A percentile compares a stretch with the other conserved stretches of the same genome.
phyloP scores from a whole-genome alignment of 768 basidiomycete genomes.

The Lactarius sp. region DNA sequence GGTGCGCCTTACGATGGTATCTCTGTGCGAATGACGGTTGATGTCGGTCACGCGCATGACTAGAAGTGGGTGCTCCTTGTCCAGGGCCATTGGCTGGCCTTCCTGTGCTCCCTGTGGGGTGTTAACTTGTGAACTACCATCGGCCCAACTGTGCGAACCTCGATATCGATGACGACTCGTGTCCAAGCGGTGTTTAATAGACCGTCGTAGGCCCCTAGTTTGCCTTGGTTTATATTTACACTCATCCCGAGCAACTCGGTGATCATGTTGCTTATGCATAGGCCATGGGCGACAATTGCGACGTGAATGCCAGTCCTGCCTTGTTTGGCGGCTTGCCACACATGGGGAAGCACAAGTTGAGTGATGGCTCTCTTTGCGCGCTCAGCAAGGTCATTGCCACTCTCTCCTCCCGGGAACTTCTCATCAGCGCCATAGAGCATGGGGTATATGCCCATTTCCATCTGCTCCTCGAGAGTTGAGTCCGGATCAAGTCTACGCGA shows the following conservation, averaged over 20 bases:
- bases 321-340: slow-evolving; percentile 41
- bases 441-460: slow-evolving; percentile 51
- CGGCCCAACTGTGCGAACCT: slow-evolving; percentile 33
- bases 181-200: slow-evolving; percentile 71
- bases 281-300: slow-evolving; percentile 70
- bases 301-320: slow-evolving; percentile 44
- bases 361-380: slow-evolving; percentile 51
- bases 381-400: slow-evolving; percentile 52
- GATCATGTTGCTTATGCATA: slow-evolving; percentile 54
- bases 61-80: slow-evolving; percentile 34
- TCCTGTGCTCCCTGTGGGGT: slow-evolving; percentile 30
- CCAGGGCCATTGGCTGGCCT: slow-evolving; percentile 27
- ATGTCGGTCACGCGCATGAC: slow-evolving; percentile 46
- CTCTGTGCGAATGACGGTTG: slow-evolving; percentile 53
- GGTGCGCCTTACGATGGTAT: slow-evolving; percentile 46
- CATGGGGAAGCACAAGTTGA: slow-evolving; percentile 51
- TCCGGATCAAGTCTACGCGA: slow-evolving; percentile 27
- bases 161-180: slow-evolving; percentile 45
- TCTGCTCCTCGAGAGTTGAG: slow-evolving; percentile 41
- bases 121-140: slow-evolving; percentile 4
- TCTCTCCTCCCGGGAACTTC: slow-evolving; percentile 70
- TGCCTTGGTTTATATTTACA: slow-evolving; percentile 33
- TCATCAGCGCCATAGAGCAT: slow-evolving; percentile 40
- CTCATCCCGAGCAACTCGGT: slow-evolving; percentile 45
- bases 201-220: slow-evolving; percentile 41